These are phyloP conservation scores for Globisporangium radiosum DNA, from an alignment of 352 stramenopile genomes.

Conservation along the genomic window DNA sequence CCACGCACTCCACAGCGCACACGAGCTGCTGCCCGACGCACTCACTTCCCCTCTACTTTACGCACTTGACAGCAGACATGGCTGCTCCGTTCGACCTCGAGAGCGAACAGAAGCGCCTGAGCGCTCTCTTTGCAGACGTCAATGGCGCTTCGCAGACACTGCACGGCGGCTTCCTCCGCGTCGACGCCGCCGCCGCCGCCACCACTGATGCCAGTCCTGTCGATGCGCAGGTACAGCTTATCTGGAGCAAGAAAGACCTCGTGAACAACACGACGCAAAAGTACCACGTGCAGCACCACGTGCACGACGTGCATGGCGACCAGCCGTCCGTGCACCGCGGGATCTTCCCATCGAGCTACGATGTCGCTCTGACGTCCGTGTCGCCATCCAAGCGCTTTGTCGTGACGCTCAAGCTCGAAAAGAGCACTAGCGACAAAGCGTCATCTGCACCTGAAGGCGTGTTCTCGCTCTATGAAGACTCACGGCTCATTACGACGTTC, in stretches of 20 bases:
- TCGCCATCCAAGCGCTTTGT: conserved; percentile 47
- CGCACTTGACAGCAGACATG: neutral
- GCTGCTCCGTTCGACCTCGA: neutral
- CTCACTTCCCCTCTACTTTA: neutral
- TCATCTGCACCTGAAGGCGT: conserved; percentile 24
- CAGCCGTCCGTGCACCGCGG: conserved; percentile 20
- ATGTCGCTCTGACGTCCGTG: conserved; percentile 39
- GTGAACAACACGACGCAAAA: conserved; percentile 47
- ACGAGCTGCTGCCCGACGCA: too few relatives aligned
- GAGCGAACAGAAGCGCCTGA: conserved; percentile 22
- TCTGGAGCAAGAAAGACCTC: conserved; percentile 58
- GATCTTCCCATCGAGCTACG: conserved; percentile 31
- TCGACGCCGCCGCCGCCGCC: conserved; percentile 10
- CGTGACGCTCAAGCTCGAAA: conserved; percentile 53
- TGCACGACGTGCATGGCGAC: conserved; percentile 11
- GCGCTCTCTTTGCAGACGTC: conserved; percentile 38
- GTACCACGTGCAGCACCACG: conserved; percentile 50
- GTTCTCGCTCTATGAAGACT: conserved; percentile 47
- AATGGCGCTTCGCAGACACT: conserved; percentile 47
- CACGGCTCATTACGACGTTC: conserved; percentile 37
- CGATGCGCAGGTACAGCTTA: conserved; percentile 26
- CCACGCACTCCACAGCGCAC: neutral
- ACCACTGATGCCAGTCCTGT: conserved; percentile 14
- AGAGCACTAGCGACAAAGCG: conserved; percentile 13
- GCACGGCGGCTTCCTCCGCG: conserved; percentile 27